Percentiles rank a stretch among this genome's conserved stretches.
Evolutionary conservation across 139 green algal species (phyloP).

Genomic region (Chlorella vulgaris): DNA sequence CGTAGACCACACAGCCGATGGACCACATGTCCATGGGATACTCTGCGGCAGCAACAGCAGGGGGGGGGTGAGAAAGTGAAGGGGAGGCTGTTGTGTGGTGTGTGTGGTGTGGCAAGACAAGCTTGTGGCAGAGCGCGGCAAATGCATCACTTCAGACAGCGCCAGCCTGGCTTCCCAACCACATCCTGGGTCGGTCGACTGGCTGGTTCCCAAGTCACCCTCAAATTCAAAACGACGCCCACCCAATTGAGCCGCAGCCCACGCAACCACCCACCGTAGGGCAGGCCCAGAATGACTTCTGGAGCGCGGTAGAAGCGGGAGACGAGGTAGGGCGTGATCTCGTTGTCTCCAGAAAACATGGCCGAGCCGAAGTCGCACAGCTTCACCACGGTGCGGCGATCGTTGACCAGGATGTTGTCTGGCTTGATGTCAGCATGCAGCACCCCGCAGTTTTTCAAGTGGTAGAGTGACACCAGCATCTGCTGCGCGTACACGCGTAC

Average conservation of each 20-base stretch:
- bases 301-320: conserved; percentile 96
- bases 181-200: no score
- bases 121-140: no score
- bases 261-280: conserved; percentile 82
- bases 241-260: background rate
- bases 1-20: conserved; percentile 94
- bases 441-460: conserved; percentile 81
- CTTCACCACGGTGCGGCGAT: conserved; percentile 78
- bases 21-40: conserved; percentile 96
- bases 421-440: conserved; percentile 99
- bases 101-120: no score
- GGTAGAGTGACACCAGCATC: conserved; percentile 92
- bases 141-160: no score
- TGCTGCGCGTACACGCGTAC: conserved; percentile 92
- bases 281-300: conserved; percentile 95
- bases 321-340: conserved; percentile 97
- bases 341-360: conserved; percentile 95
- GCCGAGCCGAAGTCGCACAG: conserved; percentile 95
- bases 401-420: conserved; percentile 99
- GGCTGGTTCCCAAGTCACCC: no score
- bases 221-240: no score
- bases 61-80: background rate
- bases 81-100: background rate
- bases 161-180: no score
- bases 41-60: conserved; percentile 74